Base-by-base conservation (phyloP, 495 filamentous ascomycete species). In the Chaetomium fimeti region DNA sequence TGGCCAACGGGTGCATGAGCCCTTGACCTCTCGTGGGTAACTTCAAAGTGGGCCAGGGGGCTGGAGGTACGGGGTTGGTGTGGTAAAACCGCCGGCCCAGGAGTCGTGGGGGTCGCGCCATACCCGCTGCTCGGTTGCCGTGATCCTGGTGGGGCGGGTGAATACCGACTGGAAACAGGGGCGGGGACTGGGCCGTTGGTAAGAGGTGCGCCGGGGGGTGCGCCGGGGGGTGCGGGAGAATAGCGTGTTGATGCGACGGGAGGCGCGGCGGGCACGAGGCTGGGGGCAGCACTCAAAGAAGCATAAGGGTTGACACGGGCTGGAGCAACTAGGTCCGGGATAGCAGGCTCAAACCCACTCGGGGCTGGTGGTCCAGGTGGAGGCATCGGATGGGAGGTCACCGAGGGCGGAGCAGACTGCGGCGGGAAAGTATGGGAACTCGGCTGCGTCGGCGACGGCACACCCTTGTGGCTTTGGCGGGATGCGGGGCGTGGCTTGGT, bases 21-120 rank as follows among this genome's bases (percentile, higher is more conserved):
- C 47, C 76, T 72, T 4, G 75, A 29, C 63, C 68, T 73, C 64
- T 82, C 81, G 57, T 78, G 75, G 27, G 75, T 79, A 20, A 80
- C 74, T 70, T 83, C 77, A 47, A 82, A 84, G 68, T 92, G 86
- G 22, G 90, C 92, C 32, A 95, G 79, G 13, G 91, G 92, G 70
- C 91, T 96, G 22, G 90, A 94, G 22, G 91, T 94, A 59, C 91
- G 85, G 11, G 91, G 91, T 62, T 90, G 90, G 74, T 92, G 91
- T 15, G 88, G 82, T 68, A 91, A 77, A 5, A 81, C 65, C 5
- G 84, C 80, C 29, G 83, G 76, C 5, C 45, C 70, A 6, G 72
- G 67, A 55, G 75, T 75, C 66, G 69, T 62, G 24, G 74, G 74
- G 22, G 74, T 70, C 59, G 71, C 74, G 2, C 79, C 70, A 70